Evolutionary conservation across 169 alveolate species (phyloP).

Genomic region (Cryptosporidium xiaoi): DNA sequence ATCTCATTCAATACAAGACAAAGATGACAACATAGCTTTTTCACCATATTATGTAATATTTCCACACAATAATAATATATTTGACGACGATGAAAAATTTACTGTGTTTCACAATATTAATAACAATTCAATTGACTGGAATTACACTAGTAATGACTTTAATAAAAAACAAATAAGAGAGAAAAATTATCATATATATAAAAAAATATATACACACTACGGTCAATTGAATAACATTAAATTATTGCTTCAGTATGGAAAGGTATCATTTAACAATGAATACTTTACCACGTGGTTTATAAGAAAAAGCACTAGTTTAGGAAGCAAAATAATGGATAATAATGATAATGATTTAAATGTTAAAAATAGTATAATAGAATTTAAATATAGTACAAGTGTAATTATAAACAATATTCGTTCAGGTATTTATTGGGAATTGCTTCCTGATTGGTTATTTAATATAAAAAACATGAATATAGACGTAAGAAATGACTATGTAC

Average conservation of each 20-base stretch:
- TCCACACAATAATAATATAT: constrained; percentile 19
- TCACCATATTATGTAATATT: constrained; percentile 27
- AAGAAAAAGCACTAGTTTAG: background rate
- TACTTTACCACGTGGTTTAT: constrained; percentile 58
- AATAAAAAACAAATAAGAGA: background rate
- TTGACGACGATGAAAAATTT: background rate
- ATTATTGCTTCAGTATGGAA: constrained; percentile 56
- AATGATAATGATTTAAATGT: constrained; percentile 3
- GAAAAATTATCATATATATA: background rate
- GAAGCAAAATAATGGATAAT: background rate
- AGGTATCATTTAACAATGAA: constrained; percentile 12
- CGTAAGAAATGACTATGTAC: background rate
- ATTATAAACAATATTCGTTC: constrained; percentile 5
- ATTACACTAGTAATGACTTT: background rate
- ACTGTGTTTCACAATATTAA: constrained; percentile 20
- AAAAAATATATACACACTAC: constrained; percentile 15
- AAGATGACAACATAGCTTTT: constrained; percentile 41
- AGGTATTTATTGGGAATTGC: background rate
- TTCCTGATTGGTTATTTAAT: constrained; percentile 32
- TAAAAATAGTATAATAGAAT: background rate
- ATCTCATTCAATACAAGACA: constrained; percentile 58
- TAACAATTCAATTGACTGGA: constrained; percentile 38
- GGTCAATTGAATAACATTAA: constrained; percentile 53
- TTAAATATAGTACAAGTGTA: constrained; percentile 19
- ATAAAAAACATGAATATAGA: background rate